Evolutionary conservation across 2,329 filamentous ascomycete genomes (phyloP).

Genomic region (Bimuria novae-zelandiae): DNA sequence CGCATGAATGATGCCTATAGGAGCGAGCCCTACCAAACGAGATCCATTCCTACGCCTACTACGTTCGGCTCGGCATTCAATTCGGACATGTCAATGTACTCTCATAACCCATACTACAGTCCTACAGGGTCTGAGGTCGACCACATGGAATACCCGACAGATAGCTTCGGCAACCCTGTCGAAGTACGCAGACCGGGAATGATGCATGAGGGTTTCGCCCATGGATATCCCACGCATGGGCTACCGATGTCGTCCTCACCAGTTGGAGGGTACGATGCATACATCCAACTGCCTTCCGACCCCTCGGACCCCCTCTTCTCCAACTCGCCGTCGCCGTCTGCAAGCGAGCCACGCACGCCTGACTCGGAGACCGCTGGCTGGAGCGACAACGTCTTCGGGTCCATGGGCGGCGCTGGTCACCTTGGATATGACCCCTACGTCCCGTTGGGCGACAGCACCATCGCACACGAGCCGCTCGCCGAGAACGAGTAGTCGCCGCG

Average conservation of each 20-base stretch:
- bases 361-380: constrained; percentile 12
- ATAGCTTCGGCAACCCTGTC: constrained; percentile 14
- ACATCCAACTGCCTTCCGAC: constrained; percentile 23
- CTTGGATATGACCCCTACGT: not conserved
- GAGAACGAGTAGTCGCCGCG: not conserved
- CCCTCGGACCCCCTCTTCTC: constrained; percentile 28
- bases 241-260: constrained; percentile 14
- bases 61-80: constrained; percentile 17
- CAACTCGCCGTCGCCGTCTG: constrained; percentile 22
- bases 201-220: constrained; percentile 12
- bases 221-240: not conserved
- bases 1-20: constrained; percentile 25
- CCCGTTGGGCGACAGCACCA: not conserved
- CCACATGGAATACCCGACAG: constrained; percentile 14
- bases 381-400: constrained; percentile 16
- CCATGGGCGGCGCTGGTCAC: constrained; percentile 1
- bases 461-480: not conserved
- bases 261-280: constrained; percentile 20
- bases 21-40: constrained; percentile 25
- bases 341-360: constrained; percentile 31
- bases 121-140: constrained; percentile 23
- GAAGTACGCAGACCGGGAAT: constrained; percentile 12
- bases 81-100: constrained; percentile 13
- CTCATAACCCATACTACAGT: constrained; percentile 25
- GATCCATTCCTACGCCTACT: constrained; percentile 18